Base-by-base conservation (phyloP, 306 rosid genomes). In the Mimosa pudica region DNA sequence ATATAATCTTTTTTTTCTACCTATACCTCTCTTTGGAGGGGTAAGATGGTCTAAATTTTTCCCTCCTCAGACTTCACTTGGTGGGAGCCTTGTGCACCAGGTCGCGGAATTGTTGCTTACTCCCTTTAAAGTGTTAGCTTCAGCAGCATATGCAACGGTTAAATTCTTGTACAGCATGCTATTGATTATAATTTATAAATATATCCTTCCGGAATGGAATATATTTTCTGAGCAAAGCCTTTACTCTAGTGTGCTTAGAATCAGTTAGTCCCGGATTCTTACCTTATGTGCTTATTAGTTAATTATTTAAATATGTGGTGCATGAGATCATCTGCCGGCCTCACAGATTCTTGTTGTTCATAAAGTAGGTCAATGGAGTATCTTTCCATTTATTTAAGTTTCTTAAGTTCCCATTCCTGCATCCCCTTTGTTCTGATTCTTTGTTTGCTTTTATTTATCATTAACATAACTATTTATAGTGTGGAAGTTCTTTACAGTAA, bases 361-460 rank as follows among this genome's bases (percentile, higher is more conserved):
- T 67, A 79, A 82, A 83, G 80, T 77, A 41, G 79, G 55, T 49
- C 82, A 60, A 51, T 68, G 61, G 60, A 77, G 87, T 80, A 80
- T 80, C 76, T 57, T 58, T 54, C 77, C 55, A 65, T 84, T 76
- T 77, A 55, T 60, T 66, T 76, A 38, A 51, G 35, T 62, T 65
- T 66, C 52, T 69, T 11, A 77, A 24, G 52, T 46, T 68, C 48
- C 73, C 70, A 7, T 60, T 74, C 51, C 71, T 48, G 73, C 80
- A 80, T 78, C 81, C 79, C 73, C 79, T 84, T 79, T 83, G 76
- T 75, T 84, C 82, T 86, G 70, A 76, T 84, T 86, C 86, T 72
- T 74, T 60, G 68, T 67, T 49, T 52, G 30, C 51, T 44, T 55
- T 52, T 70, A 55, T 73, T 45, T 75, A 60, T 66, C 72, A 80